Conservation (phyloP, 129 eudicot genomes). For the Apium graveolens region DNA sequence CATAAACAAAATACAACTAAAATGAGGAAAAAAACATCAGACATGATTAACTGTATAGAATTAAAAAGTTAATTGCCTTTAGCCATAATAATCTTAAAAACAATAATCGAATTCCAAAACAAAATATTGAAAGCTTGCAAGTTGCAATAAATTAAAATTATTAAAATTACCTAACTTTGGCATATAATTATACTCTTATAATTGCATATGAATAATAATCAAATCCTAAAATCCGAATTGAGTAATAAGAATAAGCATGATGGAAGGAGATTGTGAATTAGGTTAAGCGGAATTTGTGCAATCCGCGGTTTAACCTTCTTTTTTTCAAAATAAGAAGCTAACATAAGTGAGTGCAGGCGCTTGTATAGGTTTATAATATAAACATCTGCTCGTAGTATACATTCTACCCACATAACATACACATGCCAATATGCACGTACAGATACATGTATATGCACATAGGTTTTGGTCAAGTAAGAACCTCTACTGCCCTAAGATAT, state of each 20-base stretch:
- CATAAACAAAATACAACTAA: neutral
- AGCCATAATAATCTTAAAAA: neutral
- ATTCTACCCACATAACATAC: neutral
- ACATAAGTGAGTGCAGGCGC: neutral
- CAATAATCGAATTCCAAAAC: neutral
- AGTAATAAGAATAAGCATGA: neutral
- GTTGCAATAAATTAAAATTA: no score
- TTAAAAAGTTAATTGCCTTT: neutral
- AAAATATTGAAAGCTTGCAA: neutral
- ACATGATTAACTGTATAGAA: neutral
- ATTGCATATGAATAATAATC: neutral
- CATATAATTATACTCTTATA: no score
- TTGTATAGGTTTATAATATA: neutral
- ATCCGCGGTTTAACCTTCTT: neutral
- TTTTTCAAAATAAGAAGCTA: no score
- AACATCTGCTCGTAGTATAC: neutral
- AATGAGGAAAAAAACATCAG: neutral
- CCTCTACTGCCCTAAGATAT: neutral
- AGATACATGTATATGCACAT: neutral
- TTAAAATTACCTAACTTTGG: no score
- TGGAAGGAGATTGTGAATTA: neutral
- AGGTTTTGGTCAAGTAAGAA: neutral
- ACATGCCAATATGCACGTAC: neutral
- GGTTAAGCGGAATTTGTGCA: neutral
- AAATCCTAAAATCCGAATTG: neutral